Conservation (phyloP, 495 filamentous ascomycete species). For the Letharia lupina region DNA sequence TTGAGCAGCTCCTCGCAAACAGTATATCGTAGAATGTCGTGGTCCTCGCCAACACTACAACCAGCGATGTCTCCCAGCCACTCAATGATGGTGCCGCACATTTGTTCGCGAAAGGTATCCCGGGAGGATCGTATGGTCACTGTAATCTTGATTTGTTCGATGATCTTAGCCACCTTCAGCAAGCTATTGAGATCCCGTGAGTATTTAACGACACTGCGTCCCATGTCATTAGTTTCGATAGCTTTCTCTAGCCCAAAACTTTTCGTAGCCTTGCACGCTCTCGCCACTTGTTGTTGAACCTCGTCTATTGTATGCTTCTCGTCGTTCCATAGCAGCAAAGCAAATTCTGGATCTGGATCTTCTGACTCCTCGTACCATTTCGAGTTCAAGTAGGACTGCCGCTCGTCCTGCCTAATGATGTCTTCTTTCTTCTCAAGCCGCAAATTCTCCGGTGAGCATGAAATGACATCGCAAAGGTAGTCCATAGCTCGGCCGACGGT, state of each 20-base stretch:
- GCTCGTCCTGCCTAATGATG: conserved; percentile 73
- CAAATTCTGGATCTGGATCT: conserved; percentile 61
- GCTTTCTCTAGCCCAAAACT: conserved; percentile 66
- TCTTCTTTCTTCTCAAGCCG: conserved; percentile 73
- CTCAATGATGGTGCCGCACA: conserved; percentile 96
- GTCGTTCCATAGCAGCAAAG: conserved; percentile 93
- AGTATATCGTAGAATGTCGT: conserved; percentile 65
- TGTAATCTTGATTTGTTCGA: conserved; percentile 93
- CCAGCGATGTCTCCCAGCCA: conserved; percentile 92
- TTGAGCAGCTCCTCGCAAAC: conserved; percentile 88
- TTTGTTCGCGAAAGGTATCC: conserved; percentile 94
- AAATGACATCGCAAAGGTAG: conserved; percentile 94
- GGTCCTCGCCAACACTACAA: conserved; percentile 74
- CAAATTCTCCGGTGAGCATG: conserved; percentile 92
- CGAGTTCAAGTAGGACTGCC: conserved; percentile 61
- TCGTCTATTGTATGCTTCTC: conserved; percentile 97
- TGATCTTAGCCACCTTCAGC: conserved; percentile 64
- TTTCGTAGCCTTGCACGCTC: conserved; percentile 69
- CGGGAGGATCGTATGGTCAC: conserved; percentile 87
- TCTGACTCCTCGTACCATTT: conserved; percentile 59
- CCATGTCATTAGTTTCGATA: conserved; percentile 78
- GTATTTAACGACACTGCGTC: conserved; percentile 74
- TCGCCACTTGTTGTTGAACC: conserved; percentile 76
- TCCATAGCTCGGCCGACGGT: conserved; percentile 81
- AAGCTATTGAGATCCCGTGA: conserved; percentile 61